Percentiles rank a stretch among this genome's conserved stretches.
phyloP scores from a whole-genome alignment of 495 filamentous ascomycete genomes.

The Aspergillus sparsus region DNA sequence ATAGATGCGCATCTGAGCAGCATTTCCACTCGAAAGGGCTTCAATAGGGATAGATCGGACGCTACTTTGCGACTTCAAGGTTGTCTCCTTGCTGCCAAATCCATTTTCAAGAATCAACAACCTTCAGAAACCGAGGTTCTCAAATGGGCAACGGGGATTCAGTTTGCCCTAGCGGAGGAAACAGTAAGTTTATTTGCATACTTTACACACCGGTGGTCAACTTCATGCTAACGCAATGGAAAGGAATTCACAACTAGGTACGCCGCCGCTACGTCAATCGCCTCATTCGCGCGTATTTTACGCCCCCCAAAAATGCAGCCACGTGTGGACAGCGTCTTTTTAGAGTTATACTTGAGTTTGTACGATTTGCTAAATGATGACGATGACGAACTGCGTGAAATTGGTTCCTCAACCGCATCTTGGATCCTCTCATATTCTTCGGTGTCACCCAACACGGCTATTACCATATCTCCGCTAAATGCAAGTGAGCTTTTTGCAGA shows the following conservation, averaged over 20 bases:
- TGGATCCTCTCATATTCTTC: constrained; percentile 43
- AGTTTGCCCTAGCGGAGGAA: constrained; percentile 44
- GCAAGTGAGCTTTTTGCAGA: constrained; percentile 47
- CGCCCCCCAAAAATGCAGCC: constrained; percentile 31
- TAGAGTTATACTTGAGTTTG: constrained; percentile 52
- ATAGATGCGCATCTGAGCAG: constrained; percentile 29
- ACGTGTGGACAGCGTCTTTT: constrained; percentile 31
- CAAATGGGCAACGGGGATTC: constrained; percentile 37
- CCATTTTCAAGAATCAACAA: constrained; percentile 33
- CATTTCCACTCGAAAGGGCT: constrained; percentile 28
- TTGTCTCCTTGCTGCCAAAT: constrained; percentile 57
- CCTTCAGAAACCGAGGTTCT: constrained; percentile 26
- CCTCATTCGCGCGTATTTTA: constrained; percentile 34
- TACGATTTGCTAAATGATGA: constrained; percentile 80
- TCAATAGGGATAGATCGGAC: constrained; percentile 47
- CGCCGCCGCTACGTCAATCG: constrained; percentile 53
- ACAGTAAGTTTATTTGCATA: constrained; percentile 33
- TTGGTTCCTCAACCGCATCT: constrained; percentile 57
- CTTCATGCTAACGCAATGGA: constrained; percentile 1
- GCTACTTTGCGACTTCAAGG: constrained; percentile 52
- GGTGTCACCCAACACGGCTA: constrained; percentile 30
- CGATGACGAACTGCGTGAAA: constrained; percentile 79
- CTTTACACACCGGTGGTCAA: not conserved
- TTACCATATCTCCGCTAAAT: constrained; percentile 46
- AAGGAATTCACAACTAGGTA: constrained; percentile 68